Base-by-base conservation (phyloP, 768 basidiomycete species). In the Boletus reticuloceps region DNA sequence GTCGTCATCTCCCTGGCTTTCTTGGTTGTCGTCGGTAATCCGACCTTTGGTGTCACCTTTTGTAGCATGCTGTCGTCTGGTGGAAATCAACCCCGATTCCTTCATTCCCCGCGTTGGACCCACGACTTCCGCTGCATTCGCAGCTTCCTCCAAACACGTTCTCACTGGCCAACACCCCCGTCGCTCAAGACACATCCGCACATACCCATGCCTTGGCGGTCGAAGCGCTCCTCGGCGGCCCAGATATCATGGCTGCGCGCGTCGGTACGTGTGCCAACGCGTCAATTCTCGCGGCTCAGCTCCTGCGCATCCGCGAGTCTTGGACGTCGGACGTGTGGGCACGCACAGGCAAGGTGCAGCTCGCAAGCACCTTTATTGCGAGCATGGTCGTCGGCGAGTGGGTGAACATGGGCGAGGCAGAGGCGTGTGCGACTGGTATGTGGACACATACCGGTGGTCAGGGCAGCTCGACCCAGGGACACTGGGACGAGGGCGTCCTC, bases 41-140 rank as follows among this genome's bases (percentile, higher is more conserved):
- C 39, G 47, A 54, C 54, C 46, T 25, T 46, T 22, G 20, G 13
- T 43, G 16, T 39, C 45, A 25, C 46, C 39, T 14, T 41, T 37
- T 49, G 27, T 55, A 76, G 84, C 84, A 87, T 66, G 88, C 89
- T 4, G 76, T 91, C 19, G 90, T 93, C 39, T 92, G 89, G 88
- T 92, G 90, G 89, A 90, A 89, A 72, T 84, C 88, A 1, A 86
- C 84, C 9, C 81, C 89, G 11, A 80, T 89, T 13, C 83, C 85
- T 14, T 84, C 84, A 9, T 76, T 93, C 50, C 87, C 88, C 22
- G 80, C 84, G 17, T 75, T 92, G 47, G 88, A 91, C 64, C 82
- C 89, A 3, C 81, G 83, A 59, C 69, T 83, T n/a, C 82, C 86
- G 0, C 72, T 92, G 8, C 82, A 88, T 62, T 72, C 80, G 1